Base-by-base conservation (phyloP, 176 grass and related monocot species). In the Zoysia pacifica region DNA sequence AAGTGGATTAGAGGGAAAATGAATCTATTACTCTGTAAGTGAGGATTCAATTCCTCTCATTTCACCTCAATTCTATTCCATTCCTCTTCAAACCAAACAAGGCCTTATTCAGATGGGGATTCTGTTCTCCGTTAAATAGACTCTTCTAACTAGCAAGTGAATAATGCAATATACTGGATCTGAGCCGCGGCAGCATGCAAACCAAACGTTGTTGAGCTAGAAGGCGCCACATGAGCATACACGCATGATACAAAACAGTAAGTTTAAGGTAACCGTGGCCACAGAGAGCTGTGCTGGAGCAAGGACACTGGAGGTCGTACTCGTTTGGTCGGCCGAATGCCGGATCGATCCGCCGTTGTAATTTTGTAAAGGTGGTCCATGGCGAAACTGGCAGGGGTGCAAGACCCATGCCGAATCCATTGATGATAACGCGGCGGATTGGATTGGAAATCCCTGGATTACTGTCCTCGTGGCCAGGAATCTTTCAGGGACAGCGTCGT, bases 291-390 rank as follows among this genome's bases (percentile, higher is more conserved):
- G 59, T 74, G 76, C 46, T 56, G 42, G 38, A 42, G 9, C 58
- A 67, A 18, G 83, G 16, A 28, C 28, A 61, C 9, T 4, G 58
- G 10, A 39, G 62, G 36, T 40, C 62, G 36, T 63, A 28, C 61
- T 73, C 41, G 36, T 42, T 10, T 67, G 68, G 61, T 74, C 69
- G 76, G 58, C 35, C 15, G 9, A 47, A 41, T 65, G 75, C 35
- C 63, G 8, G 28, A 28, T 28, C 28, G 74, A 73, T 73, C 68
- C 28, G 28, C 28, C 28, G 28, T 28, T 28, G 28, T 28, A 28
- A 28, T 28, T 28, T 28, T 28, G 28, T 28, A 40, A 8, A 1
- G 11, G 13, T 74, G 59, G 76, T 39, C 28, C 18, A 73, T 28
- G 37, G 51, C 28, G 56, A 65, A 65, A 58, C 56, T 28, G 28